Evolutionary conservation across 805 yeast species (phyloP).

Genomic region (Vanderwaltozyma yarrowii): DNA sequence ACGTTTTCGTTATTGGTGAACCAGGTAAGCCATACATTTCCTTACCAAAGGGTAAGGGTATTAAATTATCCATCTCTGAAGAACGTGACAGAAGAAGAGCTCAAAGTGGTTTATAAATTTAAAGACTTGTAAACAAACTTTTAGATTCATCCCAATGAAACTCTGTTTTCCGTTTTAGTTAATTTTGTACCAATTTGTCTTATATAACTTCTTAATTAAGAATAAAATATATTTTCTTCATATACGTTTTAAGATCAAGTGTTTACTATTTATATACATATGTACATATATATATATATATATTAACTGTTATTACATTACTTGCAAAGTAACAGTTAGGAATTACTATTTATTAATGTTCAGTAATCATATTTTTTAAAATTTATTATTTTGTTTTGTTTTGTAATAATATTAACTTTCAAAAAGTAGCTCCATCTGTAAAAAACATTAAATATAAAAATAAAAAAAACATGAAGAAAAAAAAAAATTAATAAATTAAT

Average conservation of each 20-base stretch:
- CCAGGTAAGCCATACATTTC: conserved; percentile 90
- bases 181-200: conserved; percentile 7
- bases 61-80: conserved; percentile 89
- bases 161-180: conserved; percentile 6
- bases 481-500: no score
- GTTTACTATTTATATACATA: no score
- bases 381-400: no score
- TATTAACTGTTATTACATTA: no score
- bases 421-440: no score
- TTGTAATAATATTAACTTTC: no score
- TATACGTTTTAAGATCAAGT: background rate
- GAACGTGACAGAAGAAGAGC: conserved; percentile 99
- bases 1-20: conserved; percentile 94
- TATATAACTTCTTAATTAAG: conserved; percentile 14
- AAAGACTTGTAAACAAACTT: conserved; percentile 2
- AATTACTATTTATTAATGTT: no score
- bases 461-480: no score
- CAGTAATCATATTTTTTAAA: no score
- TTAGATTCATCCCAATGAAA: background rate
- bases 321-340: no score
- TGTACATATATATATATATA: no score
- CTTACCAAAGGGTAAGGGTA: conserved; percentile 98
- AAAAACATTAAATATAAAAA: no score
- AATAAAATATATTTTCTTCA: conserved; percentile 10
- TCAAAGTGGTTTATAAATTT: conserved; percentile 46